Evolutionary conservation across 257 asterid species (phyloP), one percentile per base, ranked within the genome.

Genomic region (Plantago elongata): DNA sequence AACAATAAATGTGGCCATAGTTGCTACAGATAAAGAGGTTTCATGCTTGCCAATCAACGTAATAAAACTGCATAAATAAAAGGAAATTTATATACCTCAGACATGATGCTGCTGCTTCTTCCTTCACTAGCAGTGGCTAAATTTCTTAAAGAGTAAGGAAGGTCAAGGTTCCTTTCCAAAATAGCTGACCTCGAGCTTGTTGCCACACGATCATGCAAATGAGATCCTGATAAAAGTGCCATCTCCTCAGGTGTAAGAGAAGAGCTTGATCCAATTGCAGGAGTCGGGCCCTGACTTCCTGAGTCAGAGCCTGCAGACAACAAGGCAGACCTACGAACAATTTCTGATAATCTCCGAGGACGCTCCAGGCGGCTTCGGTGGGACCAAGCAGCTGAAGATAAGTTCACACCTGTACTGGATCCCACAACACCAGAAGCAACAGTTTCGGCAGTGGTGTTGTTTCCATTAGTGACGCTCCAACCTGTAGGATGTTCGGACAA

Each of bases 91-190:
- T 37, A 67, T 77, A 90, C 98, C 96, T 90, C 98, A 22, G 98
- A 85, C 76, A 81, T 84, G 18, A 79, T 72, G 69, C 86, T 81
- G 69, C 86, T 81, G 69, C 84, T 77, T 75, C 98, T 82, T 74
- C 95, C 94, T 78, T 87, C 95, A 70, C 83, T 62, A 15, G 78
- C 84, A 68, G 80, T 81, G 72, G 87, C 82, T 73, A 80, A 68
- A 66, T 71, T 70, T 62, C 85, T 74, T 44, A 77, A 65, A 14
- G 96, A 69, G 80, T 83, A 65, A 61, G 95, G 92, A 66, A 72
- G 54, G 64, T 83, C 89, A 48, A 77, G 74, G 54, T 87, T 92
- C 65, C 97, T 87, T 84, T 87, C 97, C 77, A 83, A 50, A 73
- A 81, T 58, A 34, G 87, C 81, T 18, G 96, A 69, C 77, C 98